Conservation (phyloP, 441 rosid species). For the Gossypium schwendimanii region DNA sequence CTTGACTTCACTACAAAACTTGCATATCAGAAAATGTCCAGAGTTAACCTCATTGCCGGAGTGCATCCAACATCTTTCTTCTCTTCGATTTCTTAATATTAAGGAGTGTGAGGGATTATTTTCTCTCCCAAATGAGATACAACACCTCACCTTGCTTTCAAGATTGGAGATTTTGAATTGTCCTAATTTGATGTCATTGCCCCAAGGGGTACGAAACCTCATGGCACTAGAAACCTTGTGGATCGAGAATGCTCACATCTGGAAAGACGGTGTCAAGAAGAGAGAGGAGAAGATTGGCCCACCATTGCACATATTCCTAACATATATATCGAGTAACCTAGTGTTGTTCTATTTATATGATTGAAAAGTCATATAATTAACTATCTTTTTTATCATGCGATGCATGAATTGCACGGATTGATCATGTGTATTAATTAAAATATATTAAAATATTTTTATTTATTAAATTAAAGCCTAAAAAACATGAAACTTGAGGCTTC, state of each 20-base stretch:
- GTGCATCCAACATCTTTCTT: background rate
- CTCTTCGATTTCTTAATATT: background rate
- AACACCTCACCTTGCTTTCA: background rate
- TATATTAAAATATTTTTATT: no score
- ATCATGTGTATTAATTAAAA: no score
- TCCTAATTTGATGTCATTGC: background rate
- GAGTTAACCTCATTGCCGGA: background rate
- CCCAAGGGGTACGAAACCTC: background rate
- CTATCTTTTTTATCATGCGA: no score
- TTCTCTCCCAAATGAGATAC: background rate
- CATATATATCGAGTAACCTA: background rate
- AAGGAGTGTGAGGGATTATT: background rate
- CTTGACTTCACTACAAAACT: background rate
- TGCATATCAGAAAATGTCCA: background rate
- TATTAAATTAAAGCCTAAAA: no score
- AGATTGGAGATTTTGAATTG: background rate
- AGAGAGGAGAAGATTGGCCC: background rate
- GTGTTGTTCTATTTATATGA: no score
- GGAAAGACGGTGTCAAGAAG: background rate
- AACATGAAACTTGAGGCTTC: no score
- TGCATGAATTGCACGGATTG: no score
- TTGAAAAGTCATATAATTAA: no score
- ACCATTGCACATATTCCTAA: background rate
- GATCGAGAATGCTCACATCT: background rate
- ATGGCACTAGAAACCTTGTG: background rate